Base-by-base conservation (phyloP, 805 yeast species). In the Nakazawaea molendinolei region DNA sequence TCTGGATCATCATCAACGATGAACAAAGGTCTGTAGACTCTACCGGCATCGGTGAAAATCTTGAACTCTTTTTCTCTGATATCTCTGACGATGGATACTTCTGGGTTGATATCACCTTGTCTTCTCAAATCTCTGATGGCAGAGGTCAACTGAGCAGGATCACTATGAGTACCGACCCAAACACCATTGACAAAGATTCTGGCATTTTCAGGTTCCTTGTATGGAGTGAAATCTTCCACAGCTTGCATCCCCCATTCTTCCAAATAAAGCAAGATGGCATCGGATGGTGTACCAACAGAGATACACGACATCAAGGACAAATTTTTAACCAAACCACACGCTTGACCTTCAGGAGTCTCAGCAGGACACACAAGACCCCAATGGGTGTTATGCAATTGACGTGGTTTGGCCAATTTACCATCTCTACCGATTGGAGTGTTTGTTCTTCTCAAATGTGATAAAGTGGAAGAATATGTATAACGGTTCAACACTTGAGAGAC, bases 311-410 rank as follows among this genome's bases (percentile, higher is more conserved):
- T 89, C 48, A 92, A 67, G 1, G 97, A 89, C 57, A 92, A 69
- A 62, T 92, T 92, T 69, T 92, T 92, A 38, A 92, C 98, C 61
- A 92, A 71, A 55, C 99, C 99, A 83, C 99, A 92, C 23, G 99
- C 98, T 67, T 92, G 99, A 55, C 99, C 99, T 69, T 92, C 99
- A 3, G 99, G 99, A 13, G 99, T 92, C 63, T 92, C 99, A 17
- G 99, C 99, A 35, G 99, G 99, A 66, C 99, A 92, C 30, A 92
- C 97, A 51, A 92, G 74, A 54, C 99, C 99, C 99, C 99, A 92
- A 65, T 92, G 99, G 21, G 98, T 92, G 61, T 92, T 92, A 67
- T 92, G 99, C 55, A 92, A 73, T 67, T 92, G 99, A 69, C 99
- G 89, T 31, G 99, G 99, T 54, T 92, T 87, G 31, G 98, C 98